Evolutionary conservation across 2,329 filamentous ascomycete genomes (phyloP), one percentile per base, ranked within the genome.

Genomic region (Blastomyces parvus): DNA sequence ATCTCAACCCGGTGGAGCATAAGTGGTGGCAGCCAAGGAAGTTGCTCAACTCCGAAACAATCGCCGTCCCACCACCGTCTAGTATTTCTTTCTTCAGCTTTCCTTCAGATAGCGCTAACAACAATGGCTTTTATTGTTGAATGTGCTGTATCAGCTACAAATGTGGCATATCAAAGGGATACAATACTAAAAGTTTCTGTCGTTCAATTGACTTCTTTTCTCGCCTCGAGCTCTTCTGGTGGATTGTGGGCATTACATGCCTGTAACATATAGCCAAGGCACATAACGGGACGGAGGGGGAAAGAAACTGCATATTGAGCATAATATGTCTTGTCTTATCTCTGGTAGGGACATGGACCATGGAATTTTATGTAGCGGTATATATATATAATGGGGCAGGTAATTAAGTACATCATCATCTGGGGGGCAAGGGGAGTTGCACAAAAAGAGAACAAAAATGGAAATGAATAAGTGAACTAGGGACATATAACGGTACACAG

Each of bases 331-430:
- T 7, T 53, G 14, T 33, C 3, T 7, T 53, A 53, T 53, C 14
- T 30, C 14, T 33, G 50, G n/a, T 11, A 13, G 25, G 50, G 14
- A 53, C 50, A 27, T 7, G 19, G 50, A 14, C 50, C 13, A 14
- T 27, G 11, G 13, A n/a, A 19, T 53, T 53, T 53, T 53, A 27
- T 50, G 13, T 53, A 53, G 14, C 13, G 3, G 27, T 19, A 27
- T 53, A 30, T 48, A 22, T 48, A 13, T 48, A 48, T n/a, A 3
- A 1, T 1, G 36, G 7, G 44, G n/a, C 22, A 9, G 44, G 44
- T 48, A 53, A 53, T 53, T 53, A 53, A 53, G 33, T 53, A 53
- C 50, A 53, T 53, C 50, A 53, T 53, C 27, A 33, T 33, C 6
- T 14, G 48, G 7, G 25, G 22, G 13, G 2, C 36, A 38, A 25